Evolutionary conservation across 2,329 filamentous ascomycete species (phyloP), one percentile per base, ranked within the genome.

Genomic region (Fusarium secorum): DNA sequence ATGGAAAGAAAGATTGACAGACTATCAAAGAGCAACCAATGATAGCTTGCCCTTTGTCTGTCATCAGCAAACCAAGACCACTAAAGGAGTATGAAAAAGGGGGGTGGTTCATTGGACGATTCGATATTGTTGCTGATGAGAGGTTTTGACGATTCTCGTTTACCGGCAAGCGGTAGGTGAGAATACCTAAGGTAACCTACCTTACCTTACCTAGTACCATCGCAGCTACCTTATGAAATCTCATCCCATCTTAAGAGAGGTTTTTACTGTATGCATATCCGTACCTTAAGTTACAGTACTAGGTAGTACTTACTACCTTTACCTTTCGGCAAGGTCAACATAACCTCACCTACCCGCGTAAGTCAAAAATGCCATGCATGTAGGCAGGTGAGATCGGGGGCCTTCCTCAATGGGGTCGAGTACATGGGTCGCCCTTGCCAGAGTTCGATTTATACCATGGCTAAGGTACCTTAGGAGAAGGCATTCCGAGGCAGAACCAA

Each of bases 301-400:
- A 28, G 28, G 28, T 28, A 28, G 7, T 28, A 35, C 33, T 35
- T 35, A 33, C 33, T 18, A 17, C 17, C 18, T 18, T 42, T 24
- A 9, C 22, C 22, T 26, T 44, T 44, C 41, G 41, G 17, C 17
- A 26, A 44, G 22, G 41, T 20, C 24, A 44, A 26, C 41, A 44
- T 26, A 42, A 42, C 45, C 28, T 22, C n/a, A 26, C 49, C 51
- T 52, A 48, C 28, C 45, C 17, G 20, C 26, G 15, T 18, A 53
- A 64, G 61, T 44, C 20, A 57, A 63, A 57, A 45, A 66, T 66
- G 60, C 45, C 60, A 66, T 51, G 52, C 66, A 69, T 64, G 48
- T 45, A 69, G 64, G 66, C 60, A 70, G 42, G 61, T 70, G 49
- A 70, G 62, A 68, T 70, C 62, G 62, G 67, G 67, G 57, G 60